Base-by-base conservation (phyloP, 495 filamentous ascomycete species). In the Hypoxylon crocopeplum region DNA sequence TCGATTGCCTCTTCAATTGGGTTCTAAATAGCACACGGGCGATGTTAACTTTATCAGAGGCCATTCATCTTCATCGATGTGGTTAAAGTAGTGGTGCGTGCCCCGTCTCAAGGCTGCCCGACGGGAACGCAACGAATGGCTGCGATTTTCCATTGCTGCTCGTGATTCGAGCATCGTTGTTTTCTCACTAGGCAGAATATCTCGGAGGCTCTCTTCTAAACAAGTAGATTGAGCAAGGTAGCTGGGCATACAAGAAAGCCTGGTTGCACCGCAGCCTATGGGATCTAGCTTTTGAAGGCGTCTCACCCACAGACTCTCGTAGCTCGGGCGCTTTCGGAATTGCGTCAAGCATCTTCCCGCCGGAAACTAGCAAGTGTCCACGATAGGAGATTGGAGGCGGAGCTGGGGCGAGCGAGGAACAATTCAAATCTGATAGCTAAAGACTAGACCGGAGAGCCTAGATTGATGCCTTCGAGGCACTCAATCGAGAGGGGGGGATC, bases 271-370 rank as follows among this genome's bases (percentile, higher is more conserved):
- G 16, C 45, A 47, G 45, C 17, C 42, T 21, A 38, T 42, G 38
- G 34, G 52, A n/a, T 41, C 29, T 46, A 46, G 39, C 39, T 46
- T 62, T 33, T n/a, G 45, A 57, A 20, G 44, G 45, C 41, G 29
- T 57, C 47, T 52, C 47, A 48, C 59, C 22, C 25, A 44, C 42
- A n/a, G 27, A 56, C 60, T 29, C 53, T 48, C 41, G 11, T 33
- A 48, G 41, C 30, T 63, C 60, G 60, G 60, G 60, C 53, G 36
- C 54, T 57, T 58, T 63, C 60, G 60, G 60, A 54, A 42, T 42
- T 48, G 52, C 42, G 19, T 39, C 13, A n/a, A 48, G 12, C 36
- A 30, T 53, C 27, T 30, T 45, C 37, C 42, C 36, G 16, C 48
- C 30, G 21, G 22, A 29, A 56, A 17, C 48, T 58, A 12, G n/a